Evolutionary conservation across 164 flowering plant species (phyloP).

Genomic region (Macadamia tetraphylla): DNA sequence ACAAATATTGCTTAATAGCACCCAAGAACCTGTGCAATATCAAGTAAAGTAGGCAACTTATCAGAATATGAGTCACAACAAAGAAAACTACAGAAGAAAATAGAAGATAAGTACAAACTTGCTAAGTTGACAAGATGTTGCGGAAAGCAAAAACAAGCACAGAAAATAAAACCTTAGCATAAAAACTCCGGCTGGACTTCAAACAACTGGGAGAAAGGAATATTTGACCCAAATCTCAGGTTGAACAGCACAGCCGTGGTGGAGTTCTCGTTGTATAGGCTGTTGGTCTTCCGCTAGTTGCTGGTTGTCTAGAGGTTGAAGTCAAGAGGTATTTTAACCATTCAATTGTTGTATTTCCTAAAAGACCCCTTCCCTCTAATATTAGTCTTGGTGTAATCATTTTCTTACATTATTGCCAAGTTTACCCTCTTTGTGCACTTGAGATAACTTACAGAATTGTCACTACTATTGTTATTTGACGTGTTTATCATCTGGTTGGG

Average conservation of each 20-base stretch:
- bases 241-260: too few species aligned
- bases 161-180: not conserved
- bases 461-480: too few species aligned
- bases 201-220: not conserved
- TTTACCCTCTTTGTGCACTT: too few species aligned
- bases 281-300: not conserved
- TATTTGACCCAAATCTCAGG: too few species aligned
- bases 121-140: not conserved
- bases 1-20: slow-evolving; percentile 94
- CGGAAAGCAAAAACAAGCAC: slow-evolving; percentile 1
- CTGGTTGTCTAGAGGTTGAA: not conserved
- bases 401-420: too few species aligned
- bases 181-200: not conserved
- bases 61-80: not conserved
- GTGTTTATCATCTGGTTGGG: too few species aligned
- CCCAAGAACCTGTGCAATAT: slow-evolving; percentile 81
- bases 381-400: too few species aligned
- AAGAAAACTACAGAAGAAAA: not conserved
- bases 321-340: not conserved
- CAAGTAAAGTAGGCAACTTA: slow-evolving; percentile 3
- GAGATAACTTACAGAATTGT: too few species aligned
- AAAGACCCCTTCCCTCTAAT: not conserved
- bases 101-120: not conserved
- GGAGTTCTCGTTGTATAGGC: too few species aligned
- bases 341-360: not conserved